Conservation (phyloP, 1,139 yeast genomes). For the Suhomyces bribrorum region DNA sequence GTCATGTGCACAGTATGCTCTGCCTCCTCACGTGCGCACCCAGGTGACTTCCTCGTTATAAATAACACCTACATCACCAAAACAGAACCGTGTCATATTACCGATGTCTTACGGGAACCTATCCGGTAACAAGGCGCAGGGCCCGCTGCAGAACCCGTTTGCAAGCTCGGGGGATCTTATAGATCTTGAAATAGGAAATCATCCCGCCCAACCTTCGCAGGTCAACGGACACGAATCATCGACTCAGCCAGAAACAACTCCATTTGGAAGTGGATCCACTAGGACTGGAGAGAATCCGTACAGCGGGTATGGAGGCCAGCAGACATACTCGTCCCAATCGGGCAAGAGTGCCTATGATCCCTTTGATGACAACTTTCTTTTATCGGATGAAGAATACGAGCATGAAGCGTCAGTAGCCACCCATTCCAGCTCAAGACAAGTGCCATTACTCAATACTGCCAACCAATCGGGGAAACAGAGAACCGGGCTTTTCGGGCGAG, state of each 20-base stretch:
- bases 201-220: not conserved
- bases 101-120: constrained; percentile 7
- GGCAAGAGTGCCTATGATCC: constrained; percentile 24
- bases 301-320: constrained; percentile 9
- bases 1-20: no score
- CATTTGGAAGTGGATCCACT: constrained; percentile 8
- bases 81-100: not conserved
- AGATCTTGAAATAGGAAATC: constrained; percentile 28
- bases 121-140: constrained; percentile 5
- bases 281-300: constrained; percentile 13
- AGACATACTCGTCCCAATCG: constrained; percentile 1
- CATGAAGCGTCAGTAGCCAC: constrained; percentile 11
- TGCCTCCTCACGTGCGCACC: no score
- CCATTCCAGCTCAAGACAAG: constrained; percentile 20
- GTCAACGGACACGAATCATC: not conserved
- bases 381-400: constrained; percentile 37
- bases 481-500: constrained; percentile 17
- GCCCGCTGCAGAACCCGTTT: constrained; percentile 8
- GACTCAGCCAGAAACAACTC: constrained; percentile 6
- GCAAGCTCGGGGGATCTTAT: constrained; percentile 28
- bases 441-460: constrained; percentile 26
- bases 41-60: not conserved
- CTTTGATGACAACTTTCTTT: constrained; percentile 38
- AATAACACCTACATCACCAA: constrained; percentile 7
- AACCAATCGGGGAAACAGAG: constrained; percentile 18